Percentiles rank a stretch among this genome's conserved stretches.
Evolutionary conservation across 140 eudicot genomes (phyloP).

Genomic region (Eryngium alpinum): DNA sequence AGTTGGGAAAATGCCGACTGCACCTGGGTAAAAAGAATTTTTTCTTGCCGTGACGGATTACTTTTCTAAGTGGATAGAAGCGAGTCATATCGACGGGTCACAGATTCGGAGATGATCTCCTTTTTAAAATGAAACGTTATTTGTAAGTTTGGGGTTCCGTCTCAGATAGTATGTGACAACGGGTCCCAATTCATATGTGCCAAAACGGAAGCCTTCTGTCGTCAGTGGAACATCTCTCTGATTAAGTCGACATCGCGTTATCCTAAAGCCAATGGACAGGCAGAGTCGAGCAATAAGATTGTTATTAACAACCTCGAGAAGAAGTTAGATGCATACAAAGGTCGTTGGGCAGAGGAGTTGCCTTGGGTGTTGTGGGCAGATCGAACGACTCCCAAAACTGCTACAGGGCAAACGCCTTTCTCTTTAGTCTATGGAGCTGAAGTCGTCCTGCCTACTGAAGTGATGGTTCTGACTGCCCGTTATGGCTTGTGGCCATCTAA

Average conservation of each 20-base stretch:
- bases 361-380: conserved; percentile 12
- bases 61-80: neutral
- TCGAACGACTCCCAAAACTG: neutral
- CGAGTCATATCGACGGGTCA: neutral
- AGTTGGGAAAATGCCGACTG: neutral
- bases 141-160: neutral
- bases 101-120: neutral
- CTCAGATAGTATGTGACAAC: neutral
- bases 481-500: neutral
- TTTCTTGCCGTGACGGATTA: neutral
- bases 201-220: neutral
- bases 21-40: neutral
- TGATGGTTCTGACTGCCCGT: neutral
- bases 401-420: conserved; percentile 1
- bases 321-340: neutral
- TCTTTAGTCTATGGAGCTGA: neutral
- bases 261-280: conserved; percentile 9
- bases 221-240: neutral
- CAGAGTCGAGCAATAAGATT: conserved; percentile 12
- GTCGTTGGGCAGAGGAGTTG: neutral
- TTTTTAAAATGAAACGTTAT: neutral
- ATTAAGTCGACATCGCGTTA: neutral
- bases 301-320: neutral
- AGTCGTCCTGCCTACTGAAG: neutral
- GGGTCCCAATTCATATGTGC: neutral